Evolutionary conservation across 176 grass and related monocot species (phyloP).

Genomic region (Cymbopogon citratus): DNA sequence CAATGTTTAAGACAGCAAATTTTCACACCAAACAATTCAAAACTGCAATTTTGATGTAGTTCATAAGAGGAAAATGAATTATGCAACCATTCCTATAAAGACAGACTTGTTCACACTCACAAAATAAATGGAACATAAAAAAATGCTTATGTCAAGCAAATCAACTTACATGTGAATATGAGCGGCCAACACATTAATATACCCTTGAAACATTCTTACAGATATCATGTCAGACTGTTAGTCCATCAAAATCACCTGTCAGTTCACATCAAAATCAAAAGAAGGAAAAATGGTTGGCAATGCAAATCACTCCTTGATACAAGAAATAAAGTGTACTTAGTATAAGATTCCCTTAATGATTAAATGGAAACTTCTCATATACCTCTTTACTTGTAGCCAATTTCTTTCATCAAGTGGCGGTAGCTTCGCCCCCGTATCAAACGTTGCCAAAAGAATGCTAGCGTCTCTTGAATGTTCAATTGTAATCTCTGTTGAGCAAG

Average conservation of each 20-base stretch:
- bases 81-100: background rate
- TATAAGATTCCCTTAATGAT: background rate
- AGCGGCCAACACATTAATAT: background rate
- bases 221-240: background rate
- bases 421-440: conserved; percentile 76
- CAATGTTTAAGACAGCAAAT: too few relatives aligned
- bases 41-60: too few relatives aligned
- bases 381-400: conserved; percentile 78
- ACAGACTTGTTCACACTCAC: background rate
- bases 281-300: background rate
- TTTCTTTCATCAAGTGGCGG: conserved; percentile 90
- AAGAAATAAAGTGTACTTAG: background rate
- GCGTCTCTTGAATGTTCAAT: conserved; percentile 53
- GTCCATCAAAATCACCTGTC: conserved; percentile 7
- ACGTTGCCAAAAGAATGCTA: conserved; percentile 72
- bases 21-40: too few relatives aligned
- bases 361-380: background rate
- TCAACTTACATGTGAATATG: conserved; percentile 32
- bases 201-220: conserved; percentile 8
- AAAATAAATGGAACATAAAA: conserved; percentile 1
- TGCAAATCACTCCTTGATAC: background rate
- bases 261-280: conserved; percentile 1
- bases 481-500: conserved; percentile 84
- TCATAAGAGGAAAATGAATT: too few relatives aligned
- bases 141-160: background rate